Conservation (phyloP, 2,329 filamentous ascomycete species). For the Pleoardoris graminearum region DNA sequence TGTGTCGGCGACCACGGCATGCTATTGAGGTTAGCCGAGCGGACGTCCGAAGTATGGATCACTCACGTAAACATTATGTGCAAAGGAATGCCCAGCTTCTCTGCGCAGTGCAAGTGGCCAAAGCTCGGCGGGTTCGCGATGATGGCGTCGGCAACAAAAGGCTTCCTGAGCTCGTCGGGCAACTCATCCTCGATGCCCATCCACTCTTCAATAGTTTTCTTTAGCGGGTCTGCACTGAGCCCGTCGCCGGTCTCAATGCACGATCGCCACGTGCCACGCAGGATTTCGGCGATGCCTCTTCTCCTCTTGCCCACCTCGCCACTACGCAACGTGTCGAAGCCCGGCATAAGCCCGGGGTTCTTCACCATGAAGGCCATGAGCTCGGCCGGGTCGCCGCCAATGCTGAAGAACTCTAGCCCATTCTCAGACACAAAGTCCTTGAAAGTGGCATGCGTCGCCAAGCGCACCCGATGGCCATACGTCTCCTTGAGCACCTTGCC, state of each 20-base stretch:
- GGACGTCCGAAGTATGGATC: background rate
- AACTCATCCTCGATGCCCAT: constrained; percentile 46
- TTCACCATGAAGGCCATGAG: constrained; percentile 84
- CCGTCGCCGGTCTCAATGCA: constrained; percentile 81
- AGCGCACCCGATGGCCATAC: constrained; percentile 52
- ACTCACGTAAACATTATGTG: constrained; percentile 88
- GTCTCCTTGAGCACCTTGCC: constrained; percentile 55
- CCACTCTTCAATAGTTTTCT: constrained; percentile 58
- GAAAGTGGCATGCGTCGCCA: constrained; percentile 56
- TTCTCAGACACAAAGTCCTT: constrained; percentile 55
- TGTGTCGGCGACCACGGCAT: constrained; percentile 92
- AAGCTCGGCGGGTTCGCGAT: constrained; percentile 80
- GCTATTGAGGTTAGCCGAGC: constrained; percentile 37
- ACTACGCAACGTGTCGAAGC: constrained; percentile 72
- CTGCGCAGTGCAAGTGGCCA: constrained; percentile 73
- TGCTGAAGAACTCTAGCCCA: constrained; percentile 56
- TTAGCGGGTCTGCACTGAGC: constrained; percentile 52
- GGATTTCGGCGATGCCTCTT: constrained; percentile 74
- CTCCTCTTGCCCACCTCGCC: constrained; percentile 77
- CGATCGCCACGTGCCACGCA: constrained; percentile 85
- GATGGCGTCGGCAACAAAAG: constrained; percentile 82
- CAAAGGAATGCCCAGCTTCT: constrained; percentile 73
- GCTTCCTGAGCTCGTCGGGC: constrained; percentile 47
- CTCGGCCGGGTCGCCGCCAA: constrained; percentile 54
- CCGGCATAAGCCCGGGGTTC: constrained; percentile 83